Base-by-base conservation (phyloP, 1,284 basidiomycete species). In the Irpex rosettiformis region DNA sequence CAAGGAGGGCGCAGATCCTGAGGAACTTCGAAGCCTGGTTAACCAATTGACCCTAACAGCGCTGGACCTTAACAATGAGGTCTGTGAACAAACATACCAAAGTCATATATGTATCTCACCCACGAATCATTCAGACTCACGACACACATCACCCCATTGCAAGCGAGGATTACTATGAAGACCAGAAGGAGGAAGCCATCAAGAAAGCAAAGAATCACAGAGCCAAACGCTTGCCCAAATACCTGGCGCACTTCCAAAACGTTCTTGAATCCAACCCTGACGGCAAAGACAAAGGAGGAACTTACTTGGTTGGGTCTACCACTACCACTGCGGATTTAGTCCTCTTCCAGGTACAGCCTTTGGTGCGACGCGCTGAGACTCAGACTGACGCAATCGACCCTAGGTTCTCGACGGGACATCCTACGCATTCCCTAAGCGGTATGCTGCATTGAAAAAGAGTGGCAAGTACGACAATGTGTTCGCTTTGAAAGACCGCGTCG, bases 301-400 rank as follows among this genome's bases (percentile, higher is more conserved):
- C 69, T 37, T 76, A 74, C 66, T 67, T 81, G 49, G 65, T 77
- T 52, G 75, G 76, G 2, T 66, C 62, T 21, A 70, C 66, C 49
- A 73, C 77, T 28, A 78, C 76, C 7, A 75, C 75, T 13, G 81
- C 80, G 22, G 81, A 83, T 65, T 67, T 82, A 16, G 72, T 71
- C 21, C 67, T 82, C 22, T 83, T 79, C 69, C 79, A 80, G 48
- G 75, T 73, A 10, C 29, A 62, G 42, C 47, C 21, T 10, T 6
- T n/a, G n/a, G 22, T 13, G 6, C 6, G 18, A 24, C 21, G 25
- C 4, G 16, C 6, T 37, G 33, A 37, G 33, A 37, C 33, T 56
- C 54, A 52, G 24, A 16, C 4, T 59, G 8, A 24, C 43, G 29
- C 22, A 28, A 22, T 47, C 16, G 18, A 25, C 33, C 33, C 21